Base-by-base conservation (phyloP, 2,329 filamentous ascomycete genomes). In the Periconia macrospinosa region DNA sequence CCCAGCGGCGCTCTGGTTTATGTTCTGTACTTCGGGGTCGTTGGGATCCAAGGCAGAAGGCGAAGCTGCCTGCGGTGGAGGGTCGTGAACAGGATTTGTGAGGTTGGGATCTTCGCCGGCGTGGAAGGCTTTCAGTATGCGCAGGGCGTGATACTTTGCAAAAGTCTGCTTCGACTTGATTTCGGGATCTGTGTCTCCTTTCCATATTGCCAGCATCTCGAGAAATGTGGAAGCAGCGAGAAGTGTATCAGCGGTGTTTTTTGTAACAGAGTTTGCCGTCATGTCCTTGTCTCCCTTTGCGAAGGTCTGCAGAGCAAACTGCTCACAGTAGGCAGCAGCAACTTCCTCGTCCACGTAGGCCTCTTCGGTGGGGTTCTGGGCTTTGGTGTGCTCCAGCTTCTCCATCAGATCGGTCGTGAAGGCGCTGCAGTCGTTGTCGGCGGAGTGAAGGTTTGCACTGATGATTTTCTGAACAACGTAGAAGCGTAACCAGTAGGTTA, bases 391-490 rank as follows among this genome's bases (percentile, higher is more conserved):
- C 76, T 99, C 94, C 62, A 99, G 82, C 76, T 89, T 92, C 75
- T 97, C 92, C 86, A 99, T 94, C 63, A 97, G 78, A 23, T 81
- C 81, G 47, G 87, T 90, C 1, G 93, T 96, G 75, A 91, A 99
- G 59, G 82, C 76, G 66, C 90, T 86, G 65, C 89, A 88, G 69
- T 93, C 92, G 59, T 89, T 83, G 71, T 94, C 89, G 62, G 82
- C 78, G 55, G 83, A 87, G 76, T 97, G 93, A 41, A 97, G 84
- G 43, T 86, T 83, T 70, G 88, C 90, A 49, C 84, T 81, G 14
- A 99, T 85, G 62, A 99, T 95, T 70, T 95, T 90, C 67, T 97
- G 92, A 45, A 96, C 89, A 23, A 94, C 90, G 81, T 91, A 94
- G 40, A 57, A 63, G 59, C 61, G 62, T 20, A 72, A 94, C 92